Base-by-base conservation (phyloP, 179 eudicot species). In the Amaranthus tricolor region DNA sequence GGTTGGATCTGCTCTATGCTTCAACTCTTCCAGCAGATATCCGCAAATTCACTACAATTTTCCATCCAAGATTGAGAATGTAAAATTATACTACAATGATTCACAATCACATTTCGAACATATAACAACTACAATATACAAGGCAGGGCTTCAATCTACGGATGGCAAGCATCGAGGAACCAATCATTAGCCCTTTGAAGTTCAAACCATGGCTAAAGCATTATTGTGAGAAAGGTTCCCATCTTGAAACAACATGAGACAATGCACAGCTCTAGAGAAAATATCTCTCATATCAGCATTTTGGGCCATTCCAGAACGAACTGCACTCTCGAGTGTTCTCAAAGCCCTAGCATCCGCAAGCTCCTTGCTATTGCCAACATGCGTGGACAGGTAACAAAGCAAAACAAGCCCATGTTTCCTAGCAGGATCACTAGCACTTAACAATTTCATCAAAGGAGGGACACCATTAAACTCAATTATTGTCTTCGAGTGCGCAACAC, bases 341-440 rank as follows among this genome's bases (percentile, higher is more conserved):
- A 90, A 62, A 50, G 86, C 87, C 76, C 88, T 74, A 13, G 84
- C 89, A 66, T 88, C 87, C 53, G 84, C 88, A 45, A 90, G 86
- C 16, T 84, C 87, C 83, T 80, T 86, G 82, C 88, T 88, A 70
- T 87, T 84, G 24, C 91, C 91, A 63, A 84, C 87, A 76, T 86
- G 76, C 78, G 79, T 72, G 3, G 92, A 87, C 49, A 90, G 76
- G 70, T 84, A 83, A 58, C 92, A 88, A 13, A 90, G 82, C 67
- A 90, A 74, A 68, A 84, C 77, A 66, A 88, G 85, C 66, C 82
- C 92, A 54, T 83, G 74, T 70, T 70, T 59, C 73, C 73, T 86
- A 59, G 72, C 74, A 17, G 81, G 85, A n/a, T 84, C 89, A 73
- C 73, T 73, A 67, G 62, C 83, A 77, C 67, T 82, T 70, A 86